Conservation (phyloP, 306 rosid species). For the Neltuma alba region DNA sequence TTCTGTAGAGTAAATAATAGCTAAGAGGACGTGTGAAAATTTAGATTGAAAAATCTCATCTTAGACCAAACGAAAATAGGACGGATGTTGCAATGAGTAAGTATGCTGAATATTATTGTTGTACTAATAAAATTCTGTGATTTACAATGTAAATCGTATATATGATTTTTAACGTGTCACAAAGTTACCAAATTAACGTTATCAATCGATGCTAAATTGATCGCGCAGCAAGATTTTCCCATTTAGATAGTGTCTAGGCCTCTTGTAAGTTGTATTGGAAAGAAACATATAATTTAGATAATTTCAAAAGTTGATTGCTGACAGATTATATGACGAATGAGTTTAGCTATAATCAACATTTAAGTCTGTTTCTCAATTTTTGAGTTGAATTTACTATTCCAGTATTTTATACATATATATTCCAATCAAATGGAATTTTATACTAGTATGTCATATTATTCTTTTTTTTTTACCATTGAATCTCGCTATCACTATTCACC, state of each 20-base stretch:
- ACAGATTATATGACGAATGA: too few relatives aligned
- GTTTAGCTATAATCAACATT: too few relatives aligned
- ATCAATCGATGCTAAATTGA: too few relatives aligned
- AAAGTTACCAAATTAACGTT: neutral
- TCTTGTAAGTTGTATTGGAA: too few relatives aligned
- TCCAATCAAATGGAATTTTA: too few relatives aligned
- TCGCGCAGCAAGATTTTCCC: neutral
- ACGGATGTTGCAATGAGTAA: neutral
- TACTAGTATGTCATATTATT: too few relatives aligned
- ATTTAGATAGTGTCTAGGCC: neutral
- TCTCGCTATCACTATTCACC: neutral
- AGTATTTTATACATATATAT: too few relatives aligned
- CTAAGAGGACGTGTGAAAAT: neutral
- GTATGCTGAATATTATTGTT: neutral
- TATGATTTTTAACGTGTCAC: neutral
- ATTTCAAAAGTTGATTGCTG: neutral
- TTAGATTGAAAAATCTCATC: neutral
- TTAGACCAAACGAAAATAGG: neutral
- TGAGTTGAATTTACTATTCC: too few relatives aligned
- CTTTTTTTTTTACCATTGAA: neutral
- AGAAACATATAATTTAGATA: neutral
- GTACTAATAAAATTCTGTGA: neutral
- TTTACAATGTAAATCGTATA: neutral
- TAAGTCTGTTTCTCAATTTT: too few relatives aligned
- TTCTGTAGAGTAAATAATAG: neutral